phyloP scores from a whole-genome alignment of 495 filamentous ascomycete genomes.

The Hyaloscypha finlandica region DNA sequence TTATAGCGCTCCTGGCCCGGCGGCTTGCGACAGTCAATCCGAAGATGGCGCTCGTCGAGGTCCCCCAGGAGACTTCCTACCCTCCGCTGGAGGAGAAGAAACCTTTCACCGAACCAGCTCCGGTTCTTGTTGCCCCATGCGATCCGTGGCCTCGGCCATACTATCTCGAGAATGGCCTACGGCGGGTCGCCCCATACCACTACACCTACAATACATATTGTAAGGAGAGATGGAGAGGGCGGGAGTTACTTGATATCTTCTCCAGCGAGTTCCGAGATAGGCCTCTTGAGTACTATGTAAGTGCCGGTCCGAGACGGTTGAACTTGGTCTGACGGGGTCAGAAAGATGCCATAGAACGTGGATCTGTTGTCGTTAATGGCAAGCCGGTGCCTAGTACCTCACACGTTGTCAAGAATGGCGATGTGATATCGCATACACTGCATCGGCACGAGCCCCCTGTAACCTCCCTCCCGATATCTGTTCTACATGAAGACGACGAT shows the following conservation, averaged over 20 bases:
- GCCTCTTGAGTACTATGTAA: slow-evolving; percentile 81
- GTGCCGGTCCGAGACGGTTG: background rate
- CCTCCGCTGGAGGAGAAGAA: slow-evolving; percentile 38
- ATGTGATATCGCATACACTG: slow-evolving; percentile 87
- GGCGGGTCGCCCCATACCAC: slow-evolving; percentile 84
- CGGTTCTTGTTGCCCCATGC: slow-evolving; percentile 60
- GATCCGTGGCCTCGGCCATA: slow-evolving; percentile 73
- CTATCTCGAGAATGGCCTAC: slow-evolving; percentile 75
- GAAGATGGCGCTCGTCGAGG: slow-evolving; percentile 57
- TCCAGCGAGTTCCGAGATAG: slow-evolving; percentile 84
- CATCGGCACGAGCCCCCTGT: slow-evolving; percentile 97
- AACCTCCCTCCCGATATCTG: slow-evolving; percentile 71
- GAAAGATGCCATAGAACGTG: slow-evolving; percentile 77
- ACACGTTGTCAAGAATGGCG: slow-evolving; percentile 72
- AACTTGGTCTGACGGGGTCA: slow-evolving; percentile 37
- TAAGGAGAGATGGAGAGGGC: slow-evolving; percentile 85
- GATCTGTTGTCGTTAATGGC: slow-evolving; percentile 73
- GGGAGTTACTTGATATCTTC: slow-evolving; percentile 77
- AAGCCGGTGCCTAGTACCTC: slow-evolving; percentile 51
- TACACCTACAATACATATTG: slow-evolving; percentile 94
- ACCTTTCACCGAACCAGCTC: slow-evolving; percentile 45
- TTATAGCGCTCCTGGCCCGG: slow-evolving; percentile 59
- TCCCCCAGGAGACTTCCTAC: slow-evolving; percentile 39
- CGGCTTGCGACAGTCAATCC: slow-evolving; percentile 49
- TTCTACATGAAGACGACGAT: slow-evolving; percentile 87